phyloP scores from a whole-genome alignment of 2,329 filamentous ascomycete genomes.

The Bipolaris bicolor region DNA sequence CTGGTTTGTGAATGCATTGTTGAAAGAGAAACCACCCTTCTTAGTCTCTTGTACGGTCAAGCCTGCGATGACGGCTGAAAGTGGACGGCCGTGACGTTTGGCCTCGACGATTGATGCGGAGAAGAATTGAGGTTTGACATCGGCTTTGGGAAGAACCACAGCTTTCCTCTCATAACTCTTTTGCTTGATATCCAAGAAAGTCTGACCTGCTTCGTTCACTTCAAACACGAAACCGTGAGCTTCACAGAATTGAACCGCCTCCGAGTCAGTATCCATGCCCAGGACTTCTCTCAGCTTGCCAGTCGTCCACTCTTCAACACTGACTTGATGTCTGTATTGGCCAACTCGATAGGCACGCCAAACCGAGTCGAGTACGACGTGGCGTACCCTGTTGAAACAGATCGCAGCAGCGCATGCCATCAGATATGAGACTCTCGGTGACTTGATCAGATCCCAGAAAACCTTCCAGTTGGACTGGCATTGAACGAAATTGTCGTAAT shows the following conservation, averaged over 20 bases:
- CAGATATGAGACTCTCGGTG: constrained; percentile 63
- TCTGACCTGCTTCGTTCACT: constrained; percentile 52
- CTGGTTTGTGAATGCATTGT: constrained; percentile 9
- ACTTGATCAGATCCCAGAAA: constrained; percentile 64
- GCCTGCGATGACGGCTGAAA: constrained; percentile 65
- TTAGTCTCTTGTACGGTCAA: constrained; percentile 60
- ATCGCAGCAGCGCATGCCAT: constrained; percentile 70
- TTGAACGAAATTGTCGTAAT: constrained; percentile 58
- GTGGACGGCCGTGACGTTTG: constrained; percentile 62
- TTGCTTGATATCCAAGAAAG: constrained; percentile 61
- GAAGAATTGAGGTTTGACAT: constrained; percentile 57
- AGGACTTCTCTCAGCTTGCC: constrained; percentile 59
- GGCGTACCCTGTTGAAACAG: constrained; percentile 65
- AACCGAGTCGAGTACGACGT: constrained; percentile 61
- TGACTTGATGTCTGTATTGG: constrained; percentile 50
- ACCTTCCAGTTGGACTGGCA: constrained; percentile 64
- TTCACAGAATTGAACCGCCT: constrained; percentile 61
- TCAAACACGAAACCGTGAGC: constrained; percentile 60
- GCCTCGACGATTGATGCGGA: constrained; percentile 62
- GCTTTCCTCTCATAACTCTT: constrained; percentile 43
- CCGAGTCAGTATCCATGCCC: constrained; percentile 61
- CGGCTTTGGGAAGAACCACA: constrained; percentile 25
- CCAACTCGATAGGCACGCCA: constrained; percentile 62
- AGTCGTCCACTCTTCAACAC: constrained; percentile 60
- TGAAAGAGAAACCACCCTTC: constrained; percentile 57